phyloP scores from a whole-genome alignment of 2,329 filamentous ascomycete species.

The Beauveria pseudobassiana region DNA sequence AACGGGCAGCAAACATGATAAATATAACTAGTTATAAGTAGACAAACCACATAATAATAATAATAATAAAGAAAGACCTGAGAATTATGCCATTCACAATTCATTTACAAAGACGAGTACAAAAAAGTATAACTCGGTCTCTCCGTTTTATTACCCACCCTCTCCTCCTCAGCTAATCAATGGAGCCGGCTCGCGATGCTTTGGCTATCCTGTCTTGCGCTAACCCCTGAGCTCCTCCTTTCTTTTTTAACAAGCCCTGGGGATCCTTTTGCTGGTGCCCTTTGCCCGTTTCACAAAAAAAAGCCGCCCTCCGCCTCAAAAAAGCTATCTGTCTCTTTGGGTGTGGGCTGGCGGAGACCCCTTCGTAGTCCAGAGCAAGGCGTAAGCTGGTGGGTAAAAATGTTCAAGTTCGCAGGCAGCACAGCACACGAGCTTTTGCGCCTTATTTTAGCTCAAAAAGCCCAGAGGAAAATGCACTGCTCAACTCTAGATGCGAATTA shows the following conservation, averaged over 20 bases:
- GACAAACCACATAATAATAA: too few species aligned
- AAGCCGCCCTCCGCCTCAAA: neutral
- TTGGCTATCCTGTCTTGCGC: neutral
- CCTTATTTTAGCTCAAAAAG: neutral
- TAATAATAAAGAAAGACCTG: neutral
- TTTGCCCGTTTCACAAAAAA: slow-evolving; percentile 1
- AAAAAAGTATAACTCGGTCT: neutral
- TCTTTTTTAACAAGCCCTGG: neutral
- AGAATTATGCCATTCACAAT: neutral
- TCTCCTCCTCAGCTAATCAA: neutral
- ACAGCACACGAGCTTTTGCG: neutral
- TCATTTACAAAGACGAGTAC: too few species aligned
- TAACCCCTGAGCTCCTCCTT: neutral
- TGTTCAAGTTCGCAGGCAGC: neutral
- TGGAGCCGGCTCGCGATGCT: neutral
- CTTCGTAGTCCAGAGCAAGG: neutral
- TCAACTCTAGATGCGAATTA: slow-evolving; percentile 2
- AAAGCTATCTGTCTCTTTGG: neutral
- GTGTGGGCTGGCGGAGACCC: slow-evolving; percentile 1
- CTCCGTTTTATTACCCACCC: neutral
- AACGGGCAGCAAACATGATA: neutral
- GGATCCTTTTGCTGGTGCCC: neutral
- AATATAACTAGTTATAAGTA: neutral
- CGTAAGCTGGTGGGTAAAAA: slow-evolving; percentile 7
- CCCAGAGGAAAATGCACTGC: neutral